phyloP scores from a whole-genome alignment of 108 stramenopile species.

The Cyclotella distinguenda region DNA sequence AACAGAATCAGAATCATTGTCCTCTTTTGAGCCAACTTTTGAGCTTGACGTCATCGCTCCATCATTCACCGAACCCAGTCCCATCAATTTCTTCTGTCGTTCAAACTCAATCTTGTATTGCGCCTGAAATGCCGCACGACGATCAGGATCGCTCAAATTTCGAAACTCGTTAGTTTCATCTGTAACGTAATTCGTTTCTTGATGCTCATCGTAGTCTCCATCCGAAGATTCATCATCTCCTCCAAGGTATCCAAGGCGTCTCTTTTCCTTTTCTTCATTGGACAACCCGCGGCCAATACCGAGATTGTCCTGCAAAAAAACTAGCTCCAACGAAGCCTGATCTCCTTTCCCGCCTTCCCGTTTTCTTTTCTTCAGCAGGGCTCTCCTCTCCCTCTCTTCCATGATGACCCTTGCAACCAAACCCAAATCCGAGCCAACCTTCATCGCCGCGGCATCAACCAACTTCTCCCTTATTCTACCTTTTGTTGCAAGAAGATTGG shows the following conservation, averaged over 20 bases:
- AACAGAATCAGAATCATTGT: conserved; percentile 23
- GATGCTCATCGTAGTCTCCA: conserved; percentile 38
- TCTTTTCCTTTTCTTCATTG: conserved; percentile 53
- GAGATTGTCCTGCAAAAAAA: conserved; percentile 79
- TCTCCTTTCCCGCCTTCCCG: conserved; percentile 33
- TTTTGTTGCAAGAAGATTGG: conserved; percentile 68
- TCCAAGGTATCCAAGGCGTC: conserved; percentile 30
- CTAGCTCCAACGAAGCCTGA: conserved; percentile 16
- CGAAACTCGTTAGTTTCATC: conserved; percentile 59
- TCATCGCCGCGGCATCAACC: conserved; percentile 83
- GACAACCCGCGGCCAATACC: conserved; percentile 42
- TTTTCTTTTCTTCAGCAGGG: conserved; percentile 28
- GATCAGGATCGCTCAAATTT: conserved; percentile 63
- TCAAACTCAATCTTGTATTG: conserved; percentile 75
- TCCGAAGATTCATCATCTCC: conserved; percentile 50
- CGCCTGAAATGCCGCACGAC: conserved; percentile 68
- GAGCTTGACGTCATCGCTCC: not conserved
- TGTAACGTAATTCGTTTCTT: conserved; percentile 32
- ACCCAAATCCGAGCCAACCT: conserved; percentile 69
- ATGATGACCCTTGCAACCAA: conserved; percentile 47
- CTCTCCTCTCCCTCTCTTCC: conserved; percentile 52
- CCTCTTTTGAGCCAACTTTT: conserved; percentile 22
- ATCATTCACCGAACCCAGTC: conserved; percentile 22
- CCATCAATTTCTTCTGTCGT: conserved; percentile 54
- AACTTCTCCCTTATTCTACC: conserved; percentile 61